These are phyloP conservation scores for Alternaria brassicae DNA, from an alignment of 2,329 filamentous ascomycete species.

Conservation along the genomic window DNA sequence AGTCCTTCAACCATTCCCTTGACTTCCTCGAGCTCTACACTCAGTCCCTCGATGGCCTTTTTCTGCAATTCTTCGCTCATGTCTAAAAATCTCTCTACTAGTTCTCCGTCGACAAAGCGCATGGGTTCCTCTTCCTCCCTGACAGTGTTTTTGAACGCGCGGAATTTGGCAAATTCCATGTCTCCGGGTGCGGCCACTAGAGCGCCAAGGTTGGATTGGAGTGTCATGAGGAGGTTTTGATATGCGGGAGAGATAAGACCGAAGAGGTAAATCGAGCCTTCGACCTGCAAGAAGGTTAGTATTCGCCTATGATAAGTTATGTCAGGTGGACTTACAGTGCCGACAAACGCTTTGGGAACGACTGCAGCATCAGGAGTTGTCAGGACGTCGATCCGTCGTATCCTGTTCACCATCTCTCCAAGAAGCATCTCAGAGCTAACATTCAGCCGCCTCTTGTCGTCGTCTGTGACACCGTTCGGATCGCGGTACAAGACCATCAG, in stretches of 20 bases:
- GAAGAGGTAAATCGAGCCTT: slow-evolving; percentile 91
- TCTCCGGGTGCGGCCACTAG: slow-evolving; percentile 73
- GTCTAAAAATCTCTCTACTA: slow-evolving; percentile 85
- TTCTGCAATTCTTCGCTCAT: slow-evolving; percentile 66
- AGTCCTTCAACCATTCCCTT: slow-evolving; percentile 67
- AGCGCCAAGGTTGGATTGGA: slow-evolving; percentile 75
- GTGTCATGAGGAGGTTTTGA: slow-evolving; percentile 80
- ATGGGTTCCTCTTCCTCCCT: slow-evolving; percentile 76
- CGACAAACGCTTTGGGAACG: slow-evolving; percentile 83
- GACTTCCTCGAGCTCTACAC: slow-evolving; percentile 63
- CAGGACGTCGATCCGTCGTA: slow-evolving; percentile 75
- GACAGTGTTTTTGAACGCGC: slow-evolving; percentile 79
- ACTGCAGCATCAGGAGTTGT: slow-evolving; percentile 71
- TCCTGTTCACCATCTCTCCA: slow-evolving; percentile 92
- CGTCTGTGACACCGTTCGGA: slow-evolving; percentile 71
- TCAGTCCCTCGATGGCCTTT: slow-evolving; percentile 59
- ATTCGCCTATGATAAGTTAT: neutral
- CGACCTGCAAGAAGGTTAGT: slow-evolving; percentile 64
- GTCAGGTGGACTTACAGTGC: slow-evolving; percentile 69
- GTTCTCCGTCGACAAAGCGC: slow-evolving; percentile 89
- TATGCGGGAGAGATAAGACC: slow-evolving; percentile 75
- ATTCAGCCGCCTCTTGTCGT: slow-evolving; percentile 74
- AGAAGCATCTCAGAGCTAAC: slow-evolving; percentile 82
- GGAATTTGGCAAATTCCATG: slow-evolving; percentile 78
- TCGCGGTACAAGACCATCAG: slow-evolving; percentile 81